These are phyloP conservation scores for Clitopilus hobsonii DNA, from an alignment of 768 basidiomycete genomes.

Conservation along the genomic window DNA sequence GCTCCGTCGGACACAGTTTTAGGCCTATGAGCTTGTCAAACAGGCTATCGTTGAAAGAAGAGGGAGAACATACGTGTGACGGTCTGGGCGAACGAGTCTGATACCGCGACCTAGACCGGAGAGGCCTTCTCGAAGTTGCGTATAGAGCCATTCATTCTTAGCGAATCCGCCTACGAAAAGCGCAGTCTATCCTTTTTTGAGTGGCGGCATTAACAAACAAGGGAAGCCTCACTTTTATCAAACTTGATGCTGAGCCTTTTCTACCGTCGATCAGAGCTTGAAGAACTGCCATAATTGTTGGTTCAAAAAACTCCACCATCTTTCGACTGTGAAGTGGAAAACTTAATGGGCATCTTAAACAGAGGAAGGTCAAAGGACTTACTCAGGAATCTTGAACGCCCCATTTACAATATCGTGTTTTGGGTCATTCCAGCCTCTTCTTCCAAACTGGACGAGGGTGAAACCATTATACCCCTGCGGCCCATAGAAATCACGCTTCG, in stretches of 20 bases:
- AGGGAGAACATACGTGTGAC: constrained; percentile 11
- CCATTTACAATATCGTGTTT: no score
- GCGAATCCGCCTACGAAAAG: not conserved
- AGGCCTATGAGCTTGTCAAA: not conserved
- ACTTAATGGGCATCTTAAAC: not conserved
- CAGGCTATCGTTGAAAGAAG: no score
- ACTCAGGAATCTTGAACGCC: constrained; percentile 31
- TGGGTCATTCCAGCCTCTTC: no score
- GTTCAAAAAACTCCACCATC: constrained; percentile 15
- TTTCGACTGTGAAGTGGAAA: constrained; percentile 11
- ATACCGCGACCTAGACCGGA: constrained; percentile 21
- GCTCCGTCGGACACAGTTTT: not conserved
- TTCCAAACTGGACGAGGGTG: no score
- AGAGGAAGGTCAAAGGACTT: not conserved
- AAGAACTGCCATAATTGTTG: constrained; percentile 13
- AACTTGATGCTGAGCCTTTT: constrained; percentile 11
- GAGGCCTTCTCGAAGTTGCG: constrained; percentile 22
- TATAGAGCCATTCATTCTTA: constrained; percentile 31
- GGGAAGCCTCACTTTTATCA: not conserved
- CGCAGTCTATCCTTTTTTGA: no score
- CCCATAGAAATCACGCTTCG: no score
- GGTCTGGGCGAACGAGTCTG: constrained; percentile 33
- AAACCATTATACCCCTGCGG: no score
- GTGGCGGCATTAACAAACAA: no score
- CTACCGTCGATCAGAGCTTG: constrained; percentile 2